Evolutionary conservation across 805 yeast species (phyloP), one percentile per base, ranked within the genome.

Genomic region (Komagataella ulmi): DNA sequence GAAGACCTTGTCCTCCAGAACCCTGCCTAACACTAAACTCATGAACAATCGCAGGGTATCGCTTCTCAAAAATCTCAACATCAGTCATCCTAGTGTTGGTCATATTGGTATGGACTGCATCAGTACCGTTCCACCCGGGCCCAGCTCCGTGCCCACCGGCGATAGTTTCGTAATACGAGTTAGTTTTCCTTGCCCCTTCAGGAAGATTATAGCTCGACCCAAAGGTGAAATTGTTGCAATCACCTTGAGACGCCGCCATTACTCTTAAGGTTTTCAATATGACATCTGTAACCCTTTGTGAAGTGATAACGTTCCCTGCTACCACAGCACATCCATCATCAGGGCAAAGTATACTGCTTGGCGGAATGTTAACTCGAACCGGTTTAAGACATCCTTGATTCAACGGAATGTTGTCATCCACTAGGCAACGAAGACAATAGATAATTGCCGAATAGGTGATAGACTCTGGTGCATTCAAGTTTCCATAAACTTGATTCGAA

Each of bases 111-210:
- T 76, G 80, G 3, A 75, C 77, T 21, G 69, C 80, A 30, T 66
- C 59, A 54, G 69, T 73, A 2, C 76, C 76, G 48, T 70, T 59
- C 73, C 73, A 69, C 72, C 58, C 74, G 59, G 54, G 66, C 56
- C 79, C 77, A 2, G 97, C 97, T 49, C 97, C 97, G 47, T 89
- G 85, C 0, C 97, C 97, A 54, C 97, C 97, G 53, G 96, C 93
- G 54, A 90, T 88, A 0, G 97, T 90, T 63, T 89, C 97, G 64
- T 89, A 89, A 64, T 89, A 89, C 0, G 97, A 96, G 65, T 88
- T 88, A 0, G 90, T 88, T 53, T 76, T 73, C 7, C 73, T 66
- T 54, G 79, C 60, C 61, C 81, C 70, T 57, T 75, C 58, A 8
- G 66, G 68, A 52, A 65, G 69, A 53, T 76, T 75, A 48, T 88